A percentile compares a stretch with the other conserved stretches of the same genome.
phyloP scores from a whole-genome alignment of 2,329 filamentous ascomycete species.

The Clonostachys byssicola region DNA sequence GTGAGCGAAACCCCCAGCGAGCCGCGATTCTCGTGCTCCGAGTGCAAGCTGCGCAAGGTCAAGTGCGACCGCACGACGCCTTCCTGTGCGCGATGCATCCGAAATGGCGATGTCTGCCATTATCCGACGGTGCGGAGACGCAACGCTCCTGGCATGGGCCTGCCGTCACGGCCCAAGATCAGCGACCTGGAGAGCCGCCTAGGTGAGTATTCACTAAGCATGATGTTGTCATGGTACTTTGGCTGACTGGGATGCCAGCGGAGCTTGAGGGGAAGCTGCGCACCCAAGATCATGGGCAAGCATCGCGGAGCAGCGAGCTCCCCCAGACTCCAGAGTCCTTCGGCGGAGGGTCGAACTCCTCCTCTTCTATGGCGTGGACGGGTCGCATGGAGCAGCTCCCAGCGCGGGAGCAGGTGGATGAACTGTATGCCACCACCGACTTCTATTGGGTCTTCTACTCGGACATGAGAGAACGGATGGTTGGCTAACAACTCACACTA shows the following conservation, averaged over 20 bases:
- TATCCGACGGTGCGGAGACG: slow-evolving; percentile 17
- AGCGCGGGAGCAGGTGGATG: slow-evolving; percentile 13
- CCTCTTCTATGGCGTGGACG: slow-evolving; percentile 8
- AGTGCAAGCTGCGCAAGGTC: slow-evolving; percentile 18
- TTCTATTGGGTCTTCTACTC: too few relatives aligned
- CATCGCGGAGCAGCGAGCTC: slow-evolving; percentile 1
- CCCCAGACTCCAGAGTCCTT: slow-evolving; percentile 4
- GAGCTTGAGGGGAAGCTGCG: slow-evolving; percentile 14
- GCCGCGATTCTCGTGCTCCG: slow-evolving; percentile 14
- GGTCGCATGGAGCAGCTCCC: slow-evolving; percentile 21
- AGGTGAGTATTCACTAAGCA: slow-evolving; percentile 5
- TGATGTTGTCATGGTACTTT: not conserved
- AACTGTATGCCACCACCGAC: slow-evolving; percentile 11
- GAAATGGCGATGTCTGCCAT: slow-evolving; percentile 10
- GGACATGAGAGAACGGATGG: too few relatives aligned
- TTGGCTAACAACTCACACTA: not conserved
- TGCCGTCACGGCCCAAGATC: slow-evolving; percentile 13
- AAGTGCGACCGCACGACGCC: slow-evolving; percentile 19
- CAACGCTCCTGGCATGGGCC: slow-evolving; percentile 8
- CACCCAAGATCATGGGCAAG: slow-evolving; percentile 5
- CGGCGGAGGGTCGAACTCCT: not conserved
- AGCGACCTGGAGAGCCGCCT: slow-evolving; percentile 17
- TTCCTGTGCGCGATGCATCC: slow-evolving; percentile 14
- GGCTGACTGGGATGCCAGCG: slow-evolving; percentile 5
- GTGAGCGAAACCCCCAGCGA: too few relatives aligned